phyloP scores from a whole-genome alignment of 768 basidiomycete species.

The Sarcodon sp. region DNA sequence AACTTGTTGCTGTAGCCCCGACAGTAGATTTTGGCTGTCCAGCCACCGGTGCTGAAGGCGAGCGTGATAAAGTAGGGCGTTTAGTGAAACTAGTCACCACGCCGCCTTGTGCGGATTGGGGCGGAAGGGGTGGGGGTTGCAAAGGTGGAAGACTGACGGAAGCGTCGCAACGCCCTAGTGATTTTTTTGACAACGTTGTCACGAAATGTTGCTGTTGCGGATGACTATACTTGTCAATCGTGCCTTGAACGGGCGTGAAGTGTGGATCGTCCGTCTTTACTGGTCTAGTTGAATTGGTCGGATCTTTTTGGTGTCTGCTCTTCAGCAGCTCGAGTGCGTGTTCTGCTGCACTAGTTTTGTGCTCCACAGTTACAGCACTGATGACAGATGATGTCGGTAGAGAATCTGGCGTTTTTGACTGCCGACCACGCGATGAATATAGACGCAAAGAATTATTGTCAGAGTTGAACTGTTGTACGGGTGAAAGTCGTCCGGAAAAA shows the following conservation, averaged over 20 bases:
- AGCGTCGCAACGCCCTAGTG: not conserved
- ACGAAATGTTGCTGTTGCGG: not conserved
- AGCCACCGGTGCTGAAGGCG: conserved; percentile 42
- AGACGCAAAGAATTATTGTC: no score
- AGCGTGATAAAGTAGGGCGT: conserved; percentile 39
- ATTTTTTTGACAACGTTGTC: not conserved
- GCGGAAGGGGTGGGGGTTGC: conserved; percentile 2
- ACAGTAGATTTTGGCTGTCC: conserved; percentile 13
- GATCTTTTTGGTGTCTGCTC: conserved; percentile 31
- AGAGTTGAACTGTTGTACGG: no score
- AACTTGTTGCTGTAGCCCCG: conserved; percentile 5
- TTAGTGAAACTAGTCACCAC: conserved; percentile 3
- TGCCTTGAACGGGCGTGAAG: not conserved
- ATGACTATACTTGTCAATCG: not conserved
- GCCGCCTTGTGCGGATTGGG: conserved; percentile 12
- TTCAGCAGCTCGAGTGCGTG: conserved; percentile 55
- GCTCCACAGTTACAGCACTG: conserved; percentile 14
- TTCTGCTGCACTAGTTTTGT: conserved; percentile 55
- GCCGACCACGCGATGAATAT: no score
- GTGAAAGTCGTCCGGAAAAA: no score
- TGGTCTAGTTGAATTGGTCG: conserved; percentile 21
- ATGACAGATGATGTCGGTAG: conserved; percentile 10
- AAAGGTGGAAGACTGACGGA: not conserved
- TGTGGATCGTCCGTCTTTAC: conserved; percentile 27
- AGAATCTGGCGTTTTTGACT: no score